phyloP scores from a whole-genome alignment of 805 yeast species.

The Lachancea lanzarotensis region DNA sequence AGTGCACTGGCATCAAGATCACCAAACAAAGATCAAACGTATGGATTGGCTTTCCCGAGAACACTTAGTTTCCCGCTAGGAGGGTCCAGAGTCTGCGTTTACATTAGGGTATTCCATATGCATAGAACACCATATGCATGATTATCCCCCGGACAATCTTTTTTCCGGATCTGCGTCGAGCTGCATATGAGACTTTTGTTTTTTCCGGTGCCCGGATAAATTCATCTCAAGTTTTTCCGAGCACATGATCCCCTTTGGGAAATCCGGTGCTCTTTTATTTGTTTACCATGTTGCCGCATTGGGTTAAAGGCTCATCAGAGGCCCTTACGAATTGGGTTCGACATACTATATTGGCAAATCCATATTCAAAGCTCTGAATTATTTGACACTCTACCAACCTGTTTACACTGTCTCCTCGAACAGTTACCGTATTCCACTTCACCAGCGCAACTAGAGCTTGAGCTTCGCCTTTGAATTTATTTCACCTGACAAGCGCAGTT shows the following conservation, averaged over 20 bases:
- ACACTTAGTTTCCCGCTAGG: background rate
- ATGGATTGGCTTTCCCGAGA: constrained; percentile 4
- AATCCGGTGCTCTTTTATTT: background rate
- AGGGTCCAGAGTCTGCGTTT: background rate
- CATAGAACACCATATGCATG: background rate
- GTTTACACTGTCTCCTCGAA: background rate
- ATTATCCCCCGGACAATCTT: too few species aligned
- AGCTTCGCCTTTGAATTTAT: too few species aligned
- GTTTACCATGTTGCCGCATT: constrained; percentile 7
- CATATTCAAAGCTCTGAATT: background rate
- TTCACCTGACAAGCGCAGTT: background rate
- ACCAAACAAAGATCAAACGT: constrained; percentile 8
- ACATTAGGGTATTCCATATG: background rate
- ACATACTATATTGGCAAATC: background rate
- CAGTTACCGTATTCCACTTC: too few species aligned
- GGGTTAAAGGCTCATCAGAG: constrained; percentile 1
- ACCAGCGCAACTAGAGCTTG: too few species aligned
- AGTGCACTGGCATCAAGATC: constrained; percentile 9
- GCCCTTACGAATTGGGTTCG: background rate
- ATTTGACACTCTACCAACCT: background rate
- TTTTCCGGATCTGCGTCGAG: too few species aligned
- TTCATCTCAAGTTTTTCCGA: background rate
- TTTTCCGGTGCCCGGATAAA: too few species aligned
- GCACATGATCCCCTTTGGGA: background rate
- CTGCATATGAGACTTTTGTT: too few species aligned